phyloP scores from a whole-genome alignment of 2,329 filamentous ascomycete genomes.

The Tolypocladium amazonense region DNA sequence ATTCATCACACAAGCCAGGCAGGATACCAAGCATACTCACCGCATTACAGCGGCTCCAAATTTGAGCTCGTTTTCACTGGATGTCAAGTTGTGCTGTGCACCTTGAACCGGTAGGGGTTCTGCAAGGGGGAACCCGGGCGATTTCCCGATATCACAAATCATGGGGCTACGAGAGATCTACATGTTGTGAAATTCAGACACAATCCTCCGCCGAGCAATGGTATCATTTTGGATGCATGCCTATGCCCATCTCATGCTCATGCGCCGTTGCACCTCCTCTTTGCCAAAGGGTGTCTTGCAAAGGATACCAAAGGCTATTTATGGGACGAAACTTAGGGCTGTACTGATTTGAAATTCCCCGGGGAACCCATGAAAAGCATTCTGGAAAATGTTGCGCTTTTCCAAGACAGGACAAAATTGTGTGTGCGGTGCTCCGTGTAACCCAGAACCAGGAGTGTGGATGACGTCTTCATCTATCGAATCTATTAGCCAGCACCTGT shows the following conservation, averaged over 20 bases:
- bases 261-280: not conserved
- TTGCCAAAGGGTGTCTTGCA: not conserved
- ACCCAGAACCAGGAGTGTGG: not conserved
- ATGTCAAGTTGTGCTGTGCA: not conserved
- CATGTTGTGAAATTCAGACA: not conserved
- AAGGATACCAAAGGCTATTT: not conserved
- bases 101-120: not conserved
- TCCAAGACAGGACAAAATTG: not conserved
- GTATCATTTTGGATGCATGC: not conserved
- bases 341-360: not conserved
- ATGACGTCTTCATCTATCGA: not conserved
- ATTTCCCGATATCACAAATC: not conserved
- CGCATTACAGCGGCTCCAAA: not conserved
- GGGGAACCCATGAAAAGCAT: not conserved
- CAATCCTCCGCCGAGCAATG: not conserved
- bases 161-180: not conserved
- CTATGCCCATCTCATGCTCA: not conserved
- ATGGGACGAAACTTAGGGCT: too few species aligned
- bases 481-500: not conserved
- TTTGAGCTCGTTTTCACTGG: not conserved
- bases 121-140: not conserved
- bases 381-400: not conserved
- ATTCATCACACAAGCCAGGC: not conserved
- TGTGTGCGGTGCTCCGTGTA: not conserved
- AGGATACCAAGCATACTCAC: not conserved